A percentile compares a stretch with the other conserved stretches of the same genome.
Conservation (phyloP, 768 basidiomycete genomes). For the Boletus tomentosulus region DNA sequence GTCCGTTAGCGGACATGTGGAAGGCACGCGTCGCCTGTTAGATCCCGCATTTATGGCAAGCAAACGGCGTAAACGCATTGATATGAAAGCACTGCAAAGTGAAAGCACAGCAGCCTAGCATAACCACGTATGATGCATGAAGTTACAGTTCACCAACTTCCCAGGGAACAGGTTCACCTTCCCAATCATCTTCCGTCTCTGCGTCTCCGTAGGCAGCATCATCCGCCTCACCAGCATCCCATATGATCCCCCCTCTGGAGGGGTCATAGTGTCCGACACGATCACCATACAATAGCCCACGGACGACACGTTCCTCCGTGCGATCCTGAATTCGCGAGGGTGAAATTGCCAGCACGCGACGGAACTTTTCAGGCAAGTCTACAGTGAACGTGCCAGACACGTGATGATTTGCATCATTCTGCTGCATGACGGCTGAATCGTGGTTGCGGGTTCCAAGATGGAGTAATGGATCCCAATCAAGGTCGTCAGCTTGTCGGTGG, state of each 20-base stretch:
- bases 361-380: slow-evolving; percentile 63
- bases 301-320: slow-evolving; percentile 51
- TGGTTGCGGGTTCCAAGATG: slow-evolving; percentile 21
- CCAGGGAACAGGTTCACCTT: slow-evolving; percentile 80
- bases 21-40: slow-evolving; percentile 16
- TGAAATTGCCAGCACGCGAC: slow-evolving; percentile 59
- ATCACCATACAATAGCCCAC: slow-evolving; percentile 55
- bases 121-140: slow-evolving; percentile 28
- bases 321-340: slow-evolving; percentile 39
- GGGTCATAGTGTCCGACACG: slow-evolving; percentile 57
- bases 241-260: slow-evolving; percentile 64
- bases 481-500: slow-evolving; percentile 9
- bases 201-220: slow-evolving; percentile 37
- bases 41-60: slow-evolving; percentile 22
- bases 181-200: slow-evolving; percentile 65
- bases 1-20: slow-evolving; percentile 22
- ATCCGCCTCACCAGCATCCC: slow-evolving; percentile 68
- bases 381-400: slow-evolving; percentile 43
- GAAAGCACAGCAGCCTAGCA: slow-evolving; percentile 20
- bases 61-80: slow-evolving; percentile 24
- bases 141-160: slow-evolving; percentile 68
- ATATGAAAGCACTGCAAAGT: slow-evolving; percentile 33
- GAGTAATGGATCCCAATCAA: slow-evolving; percentile 31
- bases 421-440: slow-evolving; percentile 11
- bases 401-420: slow-evolving; percentile 30